These are phyloP conservation scores for Aspergillus leporis DNA, from an alignment of 495 filamentous ascomycete genomes.

Conservation along the genomic window DNA sequence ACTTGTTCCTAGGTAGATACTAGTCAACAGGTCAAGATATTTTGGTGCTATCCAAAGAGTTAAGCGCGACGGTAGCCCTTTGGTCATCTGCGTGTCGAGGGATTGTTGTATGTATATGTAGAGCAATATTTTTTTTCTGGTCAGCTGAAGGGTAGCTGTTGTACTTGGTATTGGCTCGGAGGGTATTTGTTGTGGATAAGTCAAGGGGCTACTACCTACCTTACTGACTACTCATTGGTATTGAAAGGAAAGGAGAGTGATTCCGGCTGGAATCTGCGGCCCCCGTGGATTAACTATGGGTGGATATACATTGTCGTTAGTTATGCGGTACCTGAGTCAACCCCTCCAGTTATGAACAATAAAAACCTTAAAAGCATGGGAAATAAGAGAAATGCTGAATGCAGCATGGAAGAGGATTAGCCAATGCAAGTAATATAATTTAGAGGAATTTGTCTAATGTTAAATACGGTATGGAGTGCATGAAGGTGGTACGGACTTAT, in stretches of 20 bases:
- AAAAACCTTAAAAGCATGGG: not conserved
- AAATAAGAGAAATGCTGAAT: not conserved
- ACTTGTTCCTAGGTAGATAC: not conserved
- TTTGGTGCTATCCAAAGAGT: not conserved
- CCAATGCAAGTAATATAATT: not conserved
- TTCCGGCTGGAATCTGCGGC: not conserved
- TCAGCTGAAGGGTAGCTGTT: not conserved
- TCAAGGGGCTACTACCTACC: not conserved
- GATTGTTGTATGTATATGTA: not conserved
- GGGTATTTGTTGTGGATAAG: not conserved
- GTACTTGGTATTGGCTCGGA: not conserved
- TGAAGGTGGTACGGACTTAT: not conserved
- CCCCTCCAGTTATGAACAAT: not conserved
- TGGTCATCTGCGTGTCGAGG: not conserved
- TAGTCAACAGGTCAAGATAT: not conserved
- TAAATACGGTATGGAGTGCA: not conserved
- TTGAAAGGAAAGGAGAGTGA: not conserved
- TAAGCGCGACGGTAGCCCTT: not conserved
- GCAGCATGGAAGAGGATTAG: not conserved
- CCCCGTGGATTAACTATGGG: not conserved
- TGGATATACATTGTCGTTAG: not conserved
- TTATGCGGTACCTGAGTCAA: conserved; percentile 4
- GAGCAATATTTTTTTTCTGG: conserved; percentile 1
- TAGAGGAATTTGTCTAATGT: not conserved
- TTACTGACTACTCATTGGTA: not conserved